Conservation (phyloP, 1,284 basidiomycete species). For the Rhizoctonia solani region DNA sequence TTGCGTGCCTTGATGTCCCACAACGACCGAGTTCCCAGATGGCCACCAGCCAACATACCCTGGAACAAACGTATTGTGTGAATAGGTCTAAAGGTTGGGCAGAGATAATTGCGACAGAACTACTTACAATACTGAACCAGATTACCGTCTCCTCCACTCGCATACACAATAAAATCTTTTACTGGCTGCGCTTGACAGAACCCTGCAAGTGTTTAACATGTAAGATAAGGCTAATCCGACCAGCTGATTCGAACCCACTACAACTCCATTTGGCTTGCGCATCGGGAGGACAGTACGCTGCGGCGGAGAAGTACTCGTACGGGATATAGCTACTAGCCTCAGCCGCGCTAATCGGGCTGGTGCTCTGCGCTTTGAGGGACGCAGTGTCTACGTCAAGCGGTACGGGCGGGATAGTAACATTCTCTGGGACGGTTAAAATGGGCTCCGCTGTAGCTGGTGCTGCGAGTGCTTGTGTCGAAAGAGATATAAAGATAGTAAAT, state of each 20-base stretch:
- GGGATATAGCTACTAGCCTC: conserved; percentile 1
- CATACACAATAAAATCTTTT: conserved; percentile 21
- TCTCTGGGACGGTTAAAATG: neutral
- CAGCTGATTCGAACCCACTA: neutral
- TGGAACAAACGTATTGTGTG: neutral
- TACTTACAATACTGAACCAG: conserved; percentile 17
- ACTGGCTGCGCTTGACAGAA: conserved; percentile 23
- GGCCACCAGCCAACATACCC: conserved; percentile 34
- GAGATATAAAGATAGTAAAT: no score
- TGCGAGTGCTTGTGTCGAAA: neutral
- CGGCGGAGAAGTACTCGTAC: conserved; percentile 16
- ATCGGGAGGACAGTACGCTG: conserved; percentile 16
- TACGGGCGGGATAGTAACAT: neutral
- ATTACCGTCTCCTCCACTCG: conserved; percentile 17
- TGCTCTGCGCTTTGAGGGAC: neutral
- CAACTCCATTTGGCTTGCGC: conserved; percentile 25
- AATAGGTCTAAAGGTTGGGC: neutral
- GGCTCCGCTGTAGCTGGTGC: no score
- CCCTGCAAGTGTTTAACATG: neutral
- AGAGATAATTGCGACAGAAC: neutral
- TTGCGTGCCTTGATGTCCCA: conserved; percentile 26
- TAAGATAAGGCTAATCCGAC: neutral
- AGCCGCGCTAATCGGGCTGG: neutral
- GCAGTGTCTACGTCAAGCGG: neutral
- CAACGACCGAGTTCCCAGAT: conserved; percentile 16